These are phyloP conservation scores for Pythium aristosporum DNA, from an alignment of 352 stramenopile species.

Conservation along the genomic window DNA sequence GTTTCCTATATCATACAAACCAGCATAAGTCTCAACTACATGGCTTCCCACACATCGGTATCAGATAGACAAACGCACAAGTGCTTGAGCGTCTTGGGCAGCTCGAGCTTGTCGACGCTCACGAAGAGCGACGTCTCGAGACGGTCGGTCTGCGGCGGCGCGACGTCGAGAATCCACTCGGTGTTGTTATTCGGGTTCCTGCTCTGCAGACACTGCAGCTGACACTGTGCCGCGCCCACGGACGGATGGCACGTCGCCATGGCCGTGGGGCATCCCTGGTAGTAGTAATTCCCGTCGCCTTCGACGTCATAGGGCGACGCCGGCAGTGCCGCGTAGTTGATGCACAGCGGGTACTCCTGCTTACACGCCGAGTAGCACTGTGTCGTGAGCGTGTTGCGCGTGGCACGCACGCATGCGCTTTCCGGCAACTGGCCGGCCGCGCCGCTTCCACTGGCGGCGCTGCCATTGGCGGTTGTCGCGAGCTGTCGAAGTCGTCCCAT, in stretches of 20 bases:
- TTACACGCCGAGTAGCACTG: conserved; percentile 51
- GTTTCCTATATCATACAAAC: conserved; percentile 34
- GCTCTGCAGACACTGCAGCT: conserved; percentile 66
- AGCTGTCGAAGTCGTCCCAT: neutral
- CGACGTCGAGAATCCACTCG: conserved; percentile 58
- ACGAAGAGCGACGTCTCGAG: conserved; percentile 61
- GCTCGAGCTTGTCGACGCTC: conserved; percentile 43
- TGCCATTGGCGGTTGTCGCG: conserved; percentile 10
- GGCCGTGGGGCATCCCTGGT: conserved; percentile 49
- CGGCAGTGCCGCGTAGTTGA: conserved; percentile 53
- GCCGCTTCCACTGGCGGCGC: conserved; percentile 1
- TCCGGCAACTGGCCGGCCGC: conserved; percentile 1
- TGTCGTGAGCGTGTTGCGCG: conserved; percentile 57
- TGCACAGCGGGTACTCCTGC: conserved; percentile 39
- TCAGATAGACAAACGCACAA: conserved; percentile 36
- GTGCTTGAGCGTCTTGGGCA: conserved; percentile 56
- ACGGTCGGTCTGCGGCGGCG: conserved; percentile 66
- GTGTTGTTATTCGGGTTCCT: conserved; percentile 25
- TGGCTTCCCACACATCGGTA: neutral
- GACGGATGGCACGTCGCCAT: conserved; percentile 55
- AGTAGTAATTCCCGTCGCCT: conserved; percentile 62
- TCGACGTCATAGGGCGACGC: conserved; percentile 29
- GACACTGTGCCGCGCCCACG: conserved; percentile 41
- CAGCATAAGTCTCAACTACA: neutral
- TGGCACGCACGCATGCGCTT: conserved; percentile 34